Conservation (phyloP, 768 basidiomycete species). For the Roridomyces roridus region DNA sequence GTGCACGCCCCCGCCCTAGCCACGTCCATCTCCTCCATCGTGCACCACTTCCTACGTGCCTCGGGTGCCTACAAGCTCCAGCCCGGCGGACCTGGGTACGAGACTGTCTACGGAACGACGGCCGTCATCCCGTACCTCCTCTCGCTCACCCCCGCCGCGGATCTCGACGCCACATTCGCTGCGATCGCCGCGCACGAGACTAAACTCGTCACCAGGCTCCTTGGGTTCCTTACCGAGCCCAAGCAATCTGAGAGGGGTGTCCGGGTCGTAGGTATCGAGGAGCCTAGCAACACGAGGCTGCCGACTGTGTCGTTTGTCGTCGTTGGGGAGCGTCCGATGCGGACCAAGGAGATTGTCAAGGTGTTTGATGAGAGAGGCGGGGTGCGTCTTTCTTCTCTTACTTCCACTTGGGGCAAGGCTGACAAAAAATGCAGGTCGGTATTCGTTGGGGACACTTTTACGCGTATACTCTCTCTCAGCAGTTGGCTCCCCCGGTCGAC, state of each 20-base stretch:
- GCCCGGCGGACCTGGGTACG: conserved; percentile 79
- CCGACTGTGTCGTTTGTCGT: conserved; percentile 81
- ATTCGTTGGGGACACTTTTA: conserved; percentile 84
- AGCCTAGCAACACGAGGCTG: conserved; percentile 48
- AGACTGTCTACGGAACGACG: conserved; percentile 65
- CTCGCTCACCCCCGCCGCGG: conserved; percentile 56
- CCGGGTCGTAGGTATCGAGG: conserved; percentile 68
- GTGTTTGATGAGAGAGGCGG: conserved; percentile 67
- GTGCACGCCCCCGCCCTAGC: conserved; percentile 55
- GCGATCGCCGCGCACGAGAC: conserved; percentile 70
- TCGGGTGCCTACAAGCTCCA: conserved; percentile 65
- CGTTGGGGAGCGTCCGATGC: conserved; percentile 57
- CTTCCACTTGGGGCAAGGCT: no score
- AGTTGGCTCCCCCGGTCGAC: conserved; percentile 62
- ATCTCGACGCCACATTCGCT: conserved; percentile 57
- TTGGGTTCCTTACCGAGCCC: conserved; percentile 59
- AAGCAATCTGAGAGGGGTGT: conserved; percentile 64
- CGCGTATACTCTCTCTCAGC: conserved; percentile 66
- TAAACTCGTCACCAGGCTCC: conserved; percentile 55
- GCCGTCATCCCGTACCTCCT: conserved; percentile 68
- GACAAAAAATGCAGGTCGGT: conserved; percentile 58
- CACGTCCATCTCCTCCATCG: conserved; percentile 60
- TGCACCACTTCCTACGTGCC: conserved; percentile 72
- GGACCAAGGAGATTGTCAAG: conserved; percentile 68
- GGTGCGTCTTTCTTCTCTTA: conserved; percentile 46